Conservation (phyloP, 371 early-diverging fungal genomes). For the Syncephalis plumigaleata region DNA sequence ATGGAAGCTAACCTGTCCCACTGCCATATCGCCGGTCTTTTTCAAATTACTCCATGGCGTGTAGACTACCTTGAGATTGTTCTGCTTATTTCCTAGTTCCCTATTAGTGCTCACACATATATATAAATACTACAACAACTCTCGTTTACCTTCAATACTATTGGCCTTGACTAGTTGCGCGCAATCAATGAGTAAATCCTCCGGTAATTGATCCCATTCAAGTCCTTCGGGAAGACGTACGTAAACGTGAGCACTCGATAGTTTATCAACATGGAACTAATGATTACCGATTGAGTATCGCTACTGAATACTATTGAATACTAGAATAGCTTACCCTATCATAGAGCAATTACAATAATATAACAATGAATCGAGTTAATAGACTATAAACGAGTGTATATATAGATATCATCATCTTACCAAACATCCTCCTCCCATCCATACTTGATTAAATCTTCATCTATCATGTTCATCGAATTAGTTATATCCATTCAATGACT, state of each 20-base stretch:
- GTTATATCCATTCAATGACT: background rate
- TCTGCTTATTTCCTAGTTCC: slow-evolving; percentile 29
- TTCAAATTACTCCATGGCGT: slow-evolving; percentile 90
- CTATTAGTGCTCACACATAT: background rate
- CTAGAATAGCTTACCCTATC: slow-evolving; percentile 2
- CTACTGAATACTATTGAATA: too few species aligned
- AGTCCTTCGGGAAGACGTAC: slow-evolving; percentile 55
- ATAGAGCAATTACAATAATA: background rate
- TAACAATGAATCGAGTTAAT: background rate
- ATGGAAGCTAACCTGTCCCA: slow-evolving; percentile 87
- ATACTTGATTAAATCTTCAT: slow-evolving; percentile 89
- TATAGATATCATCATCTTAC: slow-evolving; percentile 16
- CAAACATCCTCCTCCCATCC: slow-evolving; percentile 88
- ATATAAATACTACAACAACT: too few species aligned
- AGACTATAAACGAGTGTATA: background rate
- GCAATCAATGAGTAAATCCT: slow-evolving; percentile 54
- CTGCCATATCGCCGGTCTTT: slow-evolving; percentile 84
- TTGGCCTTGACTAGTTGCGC: slow-evolving; percentile 95
- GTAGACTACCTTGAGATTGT: slow-evolving; percentile 69
- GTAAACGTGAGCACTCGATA: slow-evolving; percentile 94
- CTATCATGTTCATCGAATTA: too few species aligned
- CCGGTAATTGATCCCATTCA: slow-evolving; percentile 67
- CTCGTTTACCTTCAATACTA: slow-evolving; percentile 59
- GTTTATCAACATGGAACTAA: slow-evolving; percentile 92
- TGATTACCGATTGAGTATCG: background rate